Base-by-base conservation (phyloP, 78 protist species). In the Cyanophora paradoxa region DNA sequence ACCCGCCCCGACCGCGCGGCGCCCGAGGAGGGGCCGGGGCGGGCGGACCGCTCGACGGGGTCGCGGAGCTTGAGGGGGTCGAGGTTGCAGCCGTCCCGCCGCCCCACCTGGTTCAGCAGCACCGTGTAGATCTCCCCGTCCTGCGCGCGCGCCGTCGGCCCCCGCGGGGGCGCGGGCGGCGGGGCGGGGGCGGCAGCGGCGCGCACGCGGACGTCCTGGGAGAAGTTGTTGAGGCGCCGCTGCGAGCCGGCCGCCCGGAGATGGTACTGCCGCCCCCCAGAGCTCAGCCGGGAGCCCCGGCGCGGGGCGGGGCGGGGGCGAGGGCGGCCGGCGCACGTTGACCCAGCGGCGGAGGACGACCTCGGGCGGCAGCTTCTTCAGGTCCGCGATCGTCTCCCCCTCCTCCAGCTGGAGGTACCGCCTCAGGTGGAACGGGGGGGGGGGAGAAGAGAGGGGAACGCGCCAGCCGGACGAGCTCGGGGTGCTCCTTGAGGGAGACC, bases 301-400 rank as follows among this genome's bases (percentile, higher is more conserved):
- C n/a, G n/a, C n/a, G n/a, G n/a, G n/a, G n/a, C n/a, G n/a, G n/a
- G n/a, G n/a, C n/a, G n/a, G n/a, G n/a, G n/a, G n/a, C n/a, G n/a
- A n/a, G n/a, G n/a, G n/a, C n/a, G n/a, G n/a, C n/a, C n/a, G n/a
- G n/a, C n/a, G n/a, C n/a, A n/a, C n/a, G 88, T 95, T 95, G 86
- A 95, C 61, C 98, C 98, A 94, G 52, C 97, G 88, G 65, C 90
- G 39, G 31, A 95, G 87, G 33, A 93, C 73, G 30, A 86, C 79
- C 57, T 93, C 96, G 34, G 93, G 87, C 30, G 91, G 81, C 10
- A 88, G 82, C 62, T 79, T 82, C 70, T 82, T 36, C 26, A 95
- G 69, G 66, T 80, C 90, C 33, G 74, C 90, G 59, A 93, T 70
- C 36, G 92, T 76, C 78, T 93, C 98, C 48, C 94, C 96, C 33